Base-by-base conservation (phyloP, 2,329 filamentous ascomycete genomes). In the Fusarium ambrosium region DNA sequence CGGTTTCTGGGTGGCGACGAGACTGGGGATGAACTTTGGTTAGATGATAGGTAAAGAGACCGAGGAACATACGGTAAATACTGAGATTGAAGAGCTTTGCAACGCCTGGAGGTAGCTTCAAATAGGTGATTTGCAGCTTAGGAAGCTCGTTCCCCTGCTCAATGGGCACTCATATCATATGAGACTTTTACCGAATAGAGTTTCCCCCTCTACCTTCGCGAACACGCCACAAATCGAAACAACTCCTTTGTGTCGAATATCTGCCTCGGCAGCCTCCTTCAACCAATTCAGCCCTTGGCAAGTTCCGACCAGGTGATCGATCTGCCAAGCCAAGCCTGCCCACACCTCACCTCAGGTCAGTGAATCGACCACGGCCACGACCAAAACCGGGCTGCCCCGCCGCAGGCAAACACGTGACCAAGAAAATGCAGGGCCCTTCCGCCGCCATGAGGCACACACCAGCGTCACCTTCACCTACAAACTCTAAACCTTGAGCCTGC, bases 331-430 rank as follows among this genome's bases (percentile, higher is more conserved):
- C 37, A 62, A 62, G 39, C 45, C 53, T 51, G 59, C 34, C 53
- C 29, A 32, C 37, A 16, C 29, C 24, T 62, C 72, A 64, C 29
- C 66, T 67, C 68, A 59, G 56, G 48, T 29, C 24, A 53, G 48
- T 53, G 48, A 53, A 27, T 53, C 27, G 48, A 53, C 45, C 22
- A 27, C 32, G 32, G 32, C 20, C 14, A 6, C 10, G 18, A 32
- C 64, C 29, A 62, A 72, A 71, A 63, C 59, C 66, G 68, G 65
- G 69, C 64, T 79, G 77, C 81, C 81, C 80, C 79, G 77, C 80
- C 70, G 53, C 29, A 4, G n/a, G 32, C 5, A 53, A 66, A 76
- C 82, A 83, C 82, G 82, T 83, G 81, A 83, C 76, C 70, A 20
- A 34, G 41, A 27, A 71, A 73, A 64, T 73, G 65, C 69, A 73